phyloP scores from a whole-genome alignment of 1,139 yeast genomes.

The Geotrichum citri-aurantii region DNA sequence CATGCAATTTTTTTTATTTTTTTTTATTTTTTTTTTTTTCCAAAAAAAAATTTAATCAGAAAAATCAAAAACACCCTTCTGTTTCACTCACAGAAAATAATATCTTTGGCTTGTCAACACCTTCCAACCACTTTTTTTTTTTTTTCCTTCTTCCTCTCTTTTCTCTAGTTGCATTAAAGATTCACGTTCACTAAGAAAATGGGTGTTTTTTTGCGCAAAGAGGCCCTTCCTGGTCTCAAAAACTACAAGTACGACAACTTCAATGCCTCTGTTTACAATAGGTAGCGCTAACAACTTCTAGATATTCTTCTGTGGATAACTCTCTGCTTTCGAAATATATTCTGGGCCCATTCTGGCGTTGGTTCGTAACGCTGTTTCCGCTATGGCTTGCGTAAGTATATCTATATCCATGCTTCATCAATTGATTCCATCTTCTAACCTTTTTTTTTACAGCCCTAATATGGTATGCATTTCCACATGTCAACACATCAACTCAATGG shows the following conservation, averaged over 20 bases:
- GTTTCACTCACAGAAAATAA: too few species aligned
- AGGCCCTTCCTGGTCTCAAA: constrained; percentile 56
- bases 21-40: too few species aligned
- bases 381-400: constrained; percentile 58
- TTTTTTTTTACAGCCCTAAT: not conserved
- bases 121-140: not conserved
- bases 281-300: constrained; percentile 8
- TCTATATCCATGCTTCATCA: not conserved
- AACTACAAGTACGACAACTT: constrained; percentile 52
- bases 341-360: constrained; percentile 66
- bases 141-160: not conserved
- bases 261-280: not conserved
- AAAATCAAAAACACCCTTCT: too few species aligned
- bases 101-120: not conserved
- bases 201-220: constrained; percentile 68
- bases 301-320: constrained; percentile 70
- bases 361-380: constrained; percentile 72
- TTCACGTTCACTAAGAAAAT: constrained; percentile 33
- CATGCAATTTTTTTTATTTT: too few species aligned
- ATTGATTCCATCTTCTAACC: not conserved
- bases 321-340: constrained; percentile 70
- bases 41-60: too few species aligned
- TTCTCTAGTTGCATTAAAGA: not conserved
- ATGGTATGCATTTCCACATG: not conserved
- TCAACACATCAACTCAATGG: not conserved